Evolutionary conservation across 148 eudicot genomes (phyloP).

Genomic region (Vaccinium darrowii): DNA sequence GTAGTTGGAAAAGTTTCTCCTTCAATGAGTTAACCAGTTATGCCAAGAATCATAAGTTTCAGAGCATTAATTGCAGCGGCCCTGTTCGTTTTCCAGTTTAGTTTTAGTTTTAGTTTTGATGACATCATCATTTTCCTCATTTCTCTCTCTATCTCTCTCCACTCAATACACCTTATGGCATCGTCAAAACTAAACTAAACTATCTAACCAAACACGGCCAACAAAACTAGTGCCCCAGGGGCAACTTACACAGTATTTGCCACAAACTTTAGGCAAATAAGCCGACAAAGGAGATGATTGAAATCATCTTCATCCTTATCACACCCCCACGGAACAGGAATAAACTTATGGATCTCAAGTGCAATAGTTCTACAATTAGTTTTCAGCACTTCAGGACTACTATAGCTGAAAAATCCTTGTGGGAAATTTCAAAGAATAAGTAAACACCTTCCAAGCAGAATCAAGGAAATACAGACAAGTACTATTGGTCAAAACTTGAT

Average conservation of each 20-base stretch:
- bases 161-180: no score
- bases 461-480: background rate
- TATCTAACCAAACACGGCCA: no score
- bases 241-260: background rate
- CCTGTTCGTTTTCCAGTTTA: no score
- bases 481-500: conserved; percentile 10
- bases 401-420: background rate
- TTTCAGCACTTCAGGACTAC: background rate
- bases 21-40: no score
- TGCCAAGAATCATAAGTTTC: no score
- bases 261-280: background rate
- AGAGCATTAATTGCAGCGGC: no score
- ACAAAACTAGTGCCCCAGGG: no score
- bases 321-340: background rate
- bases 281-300: background rate
- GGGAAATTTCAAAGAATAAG: background rate
- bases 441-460: background rate
- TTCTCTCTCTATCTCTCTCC: no score
- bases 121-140: no score
- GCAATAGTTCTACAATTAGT: background rate
- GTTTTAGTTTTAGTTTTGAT: no score
- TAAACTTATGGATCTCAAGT: background rate
- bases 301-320: background rate
- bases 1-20: no score
- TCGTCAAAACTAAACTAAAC: no score